phyloP scores from a whole-genome alignment of 768 basidiomycete species.

The Stropharia rugosoannulata region DNA sequence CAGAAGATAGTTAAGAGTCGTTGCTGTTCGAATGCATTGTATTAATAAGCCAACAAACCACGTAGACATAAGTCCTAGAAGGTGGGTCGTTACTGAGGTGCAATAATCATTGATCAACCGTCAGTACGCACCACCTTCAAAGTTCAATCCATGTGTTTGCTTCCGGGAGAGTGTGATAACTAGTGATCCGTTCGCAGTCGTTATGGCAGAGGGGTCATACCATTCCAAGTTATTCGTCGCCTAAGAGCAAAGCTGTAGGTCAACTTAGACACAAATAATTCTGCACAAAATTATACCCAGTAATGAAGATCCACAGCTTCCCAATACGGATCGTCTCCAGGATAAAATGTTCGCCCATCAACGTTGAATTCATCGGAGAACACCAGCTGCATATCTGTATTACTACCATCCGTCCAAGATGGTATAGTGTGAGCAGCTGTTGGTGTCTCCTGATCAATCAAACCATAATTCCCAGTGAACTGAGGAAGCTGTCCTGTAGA shows the following conservation, averaged over 20 bases:
- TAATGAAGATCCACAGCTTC: constrained; percentile 80
- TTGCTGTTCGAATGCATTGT: neutral
- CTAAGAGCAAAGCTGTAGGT: constrained; percentile 21
- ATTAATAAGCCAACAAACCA: constrained; percentile 29
- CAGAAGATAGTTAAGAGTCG: constrained; percentile 7
- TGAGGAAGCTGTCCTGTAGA: constrained; percentile 54
- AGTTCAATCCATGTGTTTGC: constrained; percentile 66
- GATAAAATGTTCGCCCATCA: constrained; percentile 74
- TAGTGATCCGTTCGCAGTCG: constrained; percentile 70
- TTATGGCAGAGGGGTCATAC: constrained; percentile 83
- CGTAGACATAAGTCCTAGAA: constrained; percentile 43
- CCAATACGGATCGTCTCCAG: constrained; percentile 85
- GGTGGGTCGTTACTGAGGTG: constrained; percentile 3
- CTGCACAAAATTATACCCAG: constrained; percentile 44
- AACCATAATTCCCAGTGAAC: constrained; percentile 50
- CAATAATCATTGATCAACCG: constrained; percentile 20
- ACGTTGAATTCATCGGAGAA: constrained; percentile 81
- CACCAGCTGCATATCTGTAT: constrained; percentile 49
- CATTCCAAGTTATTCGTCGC: constrained; percentile 74
- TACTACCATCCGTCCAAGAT: constrained; percentile 54
- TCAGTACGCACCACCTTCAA: constrained; percentile 55
- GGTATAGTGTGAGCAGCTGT: constrained; percentile 48
- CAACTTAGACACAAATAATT: neutral
- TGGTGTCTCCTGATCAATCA: constrained; percentile 61
- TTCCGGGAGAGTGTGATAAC: constrained; percentile 69